These are phyloP conservation scores for Ustilago esculenta DNA, from an alignment of 1,284 basidiomycete genomes.

Conservation along the genomic window DNA sequence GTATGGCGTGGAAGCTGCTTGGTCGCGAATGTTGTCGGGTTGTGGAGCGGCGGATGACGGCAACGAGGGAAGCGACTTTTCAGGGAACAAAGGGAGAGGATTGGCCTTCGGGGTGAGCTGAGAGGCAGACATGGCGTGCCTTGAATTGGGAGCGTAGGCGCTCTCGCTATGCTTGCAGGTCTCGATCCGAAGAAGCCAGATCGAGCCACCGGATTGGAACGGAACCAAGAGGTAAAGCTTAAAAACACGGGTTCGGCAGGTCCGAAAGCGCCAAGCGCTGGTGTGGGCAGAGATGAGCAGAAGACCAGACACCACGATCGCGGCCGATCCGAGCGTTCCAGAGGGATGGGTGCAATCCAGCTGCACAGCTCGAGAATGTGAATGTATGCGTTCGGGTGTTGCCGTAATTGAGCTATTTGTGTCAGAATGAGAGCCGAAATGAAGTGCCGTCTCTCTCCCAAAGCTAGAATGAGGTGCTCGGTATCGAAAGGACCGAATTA, in stretches of 20 bases:
- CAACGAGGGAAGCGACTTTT: constrained; percentile 33
- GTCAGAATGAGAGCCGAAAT: constrained; percentile 14
- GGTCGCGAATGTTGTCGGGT: neutral
- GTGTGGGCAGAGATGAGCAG: too few relatives aligned
- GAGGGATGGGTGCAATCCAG: too few relatives aligned
- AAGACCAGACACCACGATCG: too few relatives aligned
- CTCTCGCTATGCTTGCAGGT: neutral
- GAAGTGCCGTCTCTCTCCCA: constrained; percentile 4
- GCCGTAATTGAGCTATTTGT: too few relatives aligned
- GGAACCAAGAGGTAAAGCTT: too few relatives aligned
- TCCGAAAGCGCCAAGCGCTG: constrained; percentile 11
- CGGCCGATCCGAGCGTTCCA: too few relatives aligned
- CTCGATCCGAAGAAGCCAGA: neutral
- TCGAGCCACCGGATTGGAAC: neutral
- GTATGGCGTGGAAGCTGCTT: constrained; percentile 1
- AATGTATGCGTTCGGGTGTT: too few relatives aligned
- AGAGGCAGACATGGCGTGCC: constrained; percentile 30
- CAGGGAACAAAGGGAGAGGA: constrained; percentile 14
- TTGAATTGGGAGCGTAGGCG: too few relatives aligned
- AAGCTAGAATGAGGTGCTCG: neutral
- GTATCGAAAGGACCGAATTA: constrained; percentile 7
- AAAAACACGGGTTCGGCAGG: too few relatives aligned
- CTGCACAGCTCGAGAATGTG: constrained; percentile 11
- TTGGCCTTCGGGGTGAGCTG: constrained; percentile 36
- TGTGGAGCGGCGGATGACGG: constrained; percentile 8